phyloP scores from a whole-genome alignment of 768 basidiomycete species.

The Termitomyces sp. region DNA sequence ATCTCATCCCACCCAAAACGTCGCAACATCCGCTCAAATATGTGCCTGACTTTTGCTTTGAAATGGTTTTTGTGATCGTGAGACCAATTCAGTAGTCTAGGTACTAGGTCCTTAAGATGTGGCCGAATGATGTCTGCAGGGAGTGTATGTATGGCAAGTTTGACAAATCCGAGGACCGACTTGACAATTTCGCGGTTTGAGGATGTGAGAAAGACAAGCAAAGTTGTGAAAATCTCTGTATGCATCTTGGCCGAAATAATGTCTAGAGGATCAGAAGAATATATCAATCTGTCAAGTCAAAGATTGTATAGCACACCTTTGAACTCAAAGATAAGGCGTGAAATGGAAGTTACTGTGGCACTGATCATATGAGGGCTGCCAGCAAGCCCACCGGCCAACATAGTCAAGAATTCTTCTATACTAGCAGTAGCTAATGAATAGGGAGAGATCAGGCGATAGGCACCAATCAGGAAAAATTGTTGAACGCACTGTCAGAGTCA shows the following conservation, averaged over 20 bases:
- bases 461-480: constrained; percentile 9
- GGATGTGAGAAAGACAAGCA: constrained; percentile 88
- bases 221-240: constrained; percentile 79
- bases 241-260: constrained; percentile 68
- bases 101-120: constrained; percentile 75
- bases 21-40: constrained; percentile 93
- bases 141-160: constrained; percentile 87
- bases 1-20: constrained; percentile 89
- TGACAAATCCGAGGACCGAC: constrained; percentile 91
- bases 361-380: constrained; percentile 98
- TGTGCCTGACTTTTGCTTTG: constrained; percentile 94
- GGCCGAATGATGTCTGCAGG: constrained; percentile 69
- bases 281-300: not conserved
- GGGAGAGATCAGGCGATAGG: not conserved
- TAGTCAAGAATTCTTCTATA: constrained; percentile 92
- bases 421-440: constrained; percentile 52
- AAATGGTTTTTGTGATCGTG: constrained; percentile 99
- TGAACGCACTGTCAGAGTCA: constrained; percentile 41
- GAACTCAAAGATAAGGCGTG: constrained; percentile 93
- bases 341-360: constrained; percentile 92
- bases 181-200: constrained; percentile 98
- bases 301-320: constrained; percentile 53
- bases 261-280: constrained; percentile 39
- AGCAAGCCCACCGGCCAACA: constrained; percentile 93
- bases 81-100: constrained; percentile 85